A percentile compares a stretch with the other conserved stretches of the same genome.
Conservation (phyloP, 2,329 filamentous ascomycete genomes). For the Gaeumannomyces tritici region DNA sequence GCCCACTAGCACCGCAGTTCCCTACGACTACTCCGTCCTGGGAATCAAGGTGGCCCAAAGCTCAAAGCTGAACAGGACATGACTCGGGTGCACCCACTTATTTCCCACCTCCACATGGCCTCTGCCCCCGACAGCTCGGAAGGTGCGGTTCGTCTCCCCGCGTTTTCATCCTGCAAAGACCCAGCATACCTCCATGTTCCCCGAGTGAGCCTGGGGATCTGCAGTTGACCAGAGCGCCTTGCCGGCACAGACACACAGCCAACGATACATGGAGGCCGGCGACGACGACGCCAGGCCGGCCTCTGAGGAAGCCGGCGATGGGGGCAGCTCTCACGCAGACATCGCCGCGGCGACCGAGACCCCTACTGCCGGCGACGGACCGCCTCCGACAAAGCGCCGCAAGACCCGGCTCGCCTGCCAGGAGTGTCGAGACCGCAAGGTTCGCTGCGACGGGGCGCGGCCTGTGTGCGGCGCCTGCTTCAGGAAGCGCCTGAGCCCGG, state of each 20-base stretch:
- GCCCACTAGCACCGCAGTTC: neutral
- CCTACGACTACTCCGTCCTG: neutral
- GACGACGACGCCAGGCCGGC: too few relatives aligned
- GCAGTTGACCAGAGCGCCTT: too few relatives aligned
- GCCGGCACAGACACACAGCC: neutral
- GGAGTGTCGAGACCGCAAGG: slow-evolving; percentile 5
- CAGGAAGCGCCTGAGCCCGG: slow-evolving; percentile 2
- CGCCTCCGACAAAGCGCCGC: slow-evolving; percentile 4
- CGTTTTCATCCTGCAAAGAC: neutral
- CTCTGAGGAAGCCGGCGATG: too few relatives aligned
- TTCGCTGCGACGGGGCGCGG: slow-evolving; percentile 2
- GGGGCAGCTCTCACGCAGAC: neutral
- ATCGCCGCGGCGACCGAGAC: neutral
- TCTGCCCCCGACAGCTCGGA: neutral
- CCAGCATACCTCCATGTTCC: neutral
- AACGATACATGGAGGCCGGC: neutral
- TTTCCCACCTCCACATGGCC: neutral
- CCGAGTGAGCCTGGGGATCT: neutral
- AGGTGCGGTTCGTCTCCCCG: neutral
- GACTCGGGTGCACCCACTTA: neutral
- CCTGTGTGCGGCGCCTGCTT: slow-evolving; percentile 4
- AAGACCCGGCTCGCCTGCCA: slow-evolving; percentile 5
- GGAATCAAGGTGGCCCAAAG: too few relatives aligned
- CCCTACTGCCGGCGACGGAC: neutral
- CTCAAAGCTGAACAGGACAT: too few relatives aligned